These are phyloP conservation scores for Adansonia digitata DNA, from an alignment of 345 rosid genomes.

Conservation along the genomic window DNA sequence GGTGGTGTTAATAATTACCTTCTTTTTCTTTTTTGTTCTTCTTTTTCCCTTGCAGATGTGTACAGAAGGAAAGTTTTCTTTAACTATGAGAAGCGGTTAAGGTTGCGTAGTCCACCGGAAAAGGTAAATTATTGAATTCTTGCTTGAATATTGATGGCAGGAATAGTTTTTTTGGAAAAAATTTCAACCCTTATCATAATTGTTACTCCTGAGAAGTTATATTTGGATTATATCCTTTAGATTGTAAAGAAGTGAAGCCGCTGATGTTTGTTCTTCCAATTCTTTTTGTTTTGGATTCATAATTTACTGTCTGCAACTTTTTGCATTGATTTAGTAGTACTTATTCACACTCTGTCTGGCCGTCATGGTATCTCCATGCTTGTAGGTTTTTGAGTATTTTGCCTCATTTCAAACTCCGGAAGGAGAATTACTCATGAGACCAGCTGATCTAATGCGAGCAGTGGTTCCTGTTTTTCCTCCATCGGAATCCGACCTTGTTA, in stretches of 20 bases:
- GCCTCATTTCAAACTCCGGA: slow-evolving; percentile 49
- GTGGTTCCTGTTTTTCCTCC: slow-evolving; percentile 94
- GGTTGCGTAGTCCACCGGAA: slow-evolving; percentile 88
- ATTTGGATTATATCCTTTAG: not conserved
- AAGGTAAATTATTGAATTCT: slow-evolving; percentile 46
- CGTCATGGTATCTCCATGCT: not conserved
- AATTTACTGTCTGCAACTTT: not conserved
- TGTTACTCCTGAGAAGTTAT: not conserved
- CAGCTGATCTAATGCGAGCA: slow-evolving; percentile 91
- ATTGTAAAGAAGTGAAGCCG: not conserved
- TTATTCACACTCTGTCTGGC: not conserved
- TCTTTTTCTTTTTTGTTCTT: too few species aligned
- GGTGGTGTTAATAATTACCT: too few species aligned
- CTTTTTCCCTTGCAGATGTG: slow-evolving; percentile 42
- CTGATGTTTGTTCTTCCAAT: not conserved
- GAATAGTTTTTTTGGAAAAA: not conserved
- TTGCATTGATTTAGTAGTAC: not conserved
- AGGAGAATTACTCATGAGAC: slow-evolving; percentile 78
- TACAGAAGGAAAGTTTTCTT: slow-evolving; percentile 84
- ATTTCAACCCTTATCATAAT: not conserved
- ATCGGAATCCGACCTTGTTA: slow-evolving; percentile 71
- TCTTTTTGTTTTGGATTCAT: not conserved
- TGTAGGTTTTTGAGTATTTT: slow-evolving; percentile 86
- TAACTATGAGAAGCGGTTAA: slow-evolving; percentile 91
- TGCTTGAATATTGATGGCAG: not conserved